phyloP scores from a whole-genome alignment of 495 filamentous ascomycete species.

The Cercophora newfieldiana region DNA sequence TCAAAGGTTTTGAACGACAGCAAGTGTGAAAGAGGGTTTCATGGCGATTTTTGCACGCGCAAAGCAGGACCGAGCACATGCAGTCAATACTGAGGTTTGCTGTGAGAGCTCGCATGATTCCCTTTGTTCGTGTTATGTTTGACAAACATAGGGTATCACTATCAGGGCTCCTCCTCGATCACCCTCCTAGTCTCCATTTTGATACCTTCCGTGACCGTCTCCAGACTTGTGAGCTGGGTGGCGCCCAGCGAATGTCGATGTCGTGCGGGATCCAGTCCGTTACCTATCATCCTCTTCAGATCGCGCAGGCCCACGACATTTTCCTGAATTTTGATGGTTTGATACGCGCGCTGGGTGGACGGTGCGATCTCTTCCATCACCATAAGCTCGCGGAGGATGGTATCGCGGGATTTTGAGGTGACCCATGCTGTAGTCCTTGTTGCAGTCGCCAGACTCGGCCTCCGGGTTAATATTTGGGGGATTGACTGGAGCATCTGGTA shows the following conservation, averaged over 20 bases:
- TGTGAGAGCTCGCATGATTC: too few species aligned
- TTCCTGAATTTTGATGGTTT: neutral
- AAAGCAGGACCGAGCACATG: too few species aligned
- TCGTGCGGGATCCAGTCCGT: neutral
- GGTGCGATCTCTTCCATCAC: slow-evolving; percentile 3
- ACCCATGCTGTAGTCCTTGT: neutral
- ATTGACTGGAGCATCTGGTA: too few species aligned
- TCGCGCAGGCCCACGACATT: neutral
- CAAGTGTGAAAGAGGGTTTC: too few species aligned
- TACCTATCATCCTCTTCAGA: neutral
- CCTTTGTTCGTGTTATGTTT: too few species aligned
- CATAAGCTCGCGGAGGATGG: slow-evolving; percentile 3
- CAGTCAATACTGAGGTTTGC: too few species aligned
- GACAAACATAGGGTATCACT: too few species aligned
- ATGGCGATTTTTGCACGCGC: too few species aligned
- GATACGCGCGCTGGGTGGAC: neutral
- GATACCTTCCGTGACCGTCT: neutral
- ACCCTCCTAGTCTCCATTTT: neutral
- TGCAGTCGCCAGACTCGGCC: too few species aligned
- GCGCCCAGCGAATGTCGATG: neutral
- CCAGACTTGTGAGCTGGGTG: neutral
- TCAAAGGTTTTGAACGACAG: too few species aligned
- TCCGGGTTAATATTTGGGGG: too few species aligned
- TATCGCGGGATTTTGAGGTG: neutral
- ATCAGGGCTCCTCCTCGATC: neutral